Conservation (phyloP, 805 yeast species). For the Saccharomycopsis malanga region DNA sequence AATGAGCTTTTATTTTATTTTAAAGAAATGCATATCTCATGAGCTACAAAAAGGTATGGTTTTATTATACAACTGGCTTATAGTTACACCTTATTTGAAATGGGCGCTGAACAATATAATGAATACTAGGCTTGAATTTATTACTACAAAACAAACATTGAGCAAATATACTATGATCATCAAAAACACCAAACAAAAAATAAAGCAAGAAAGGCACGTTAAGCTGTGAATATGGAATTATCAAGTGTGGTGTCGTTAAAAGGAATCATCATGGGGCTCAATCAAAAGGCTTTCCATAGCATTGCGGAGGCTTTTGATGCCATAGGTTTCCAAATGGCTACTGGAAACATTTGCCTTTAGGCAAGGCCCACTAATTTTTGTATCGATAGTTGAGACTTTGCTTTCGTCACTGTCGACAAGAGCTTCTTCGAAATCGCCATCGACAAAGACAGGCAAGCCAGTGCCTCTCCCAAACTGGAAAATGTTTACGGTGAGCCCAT, state of each 20-base stretch:
- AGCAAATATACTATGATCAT: background rate
- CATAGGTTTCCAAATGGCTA: background rate
- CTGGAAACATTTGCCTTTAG: background rate
- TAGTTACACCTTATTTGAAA: too few species aligned
- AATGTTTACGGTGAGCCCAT: conserved; percentile 15
- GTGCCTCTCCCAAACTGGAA: conserved; percentile 17
- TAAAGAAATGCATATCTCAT: too few species aligned
- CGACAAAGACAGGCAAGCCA: conserved; percentile 19
- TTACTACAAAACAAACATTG: too few species aligned
- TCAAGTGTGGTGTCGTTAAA: background rate
- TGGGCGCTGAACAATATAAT: too few species aligned
- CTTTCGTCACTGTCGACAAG: background rate
- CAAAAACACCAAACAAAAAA: background rate
- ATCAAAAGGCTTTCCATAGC: conserved; percentile 17
- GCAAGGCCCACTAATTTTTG: background rate
- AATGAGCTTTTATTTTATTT: too few species aligned
- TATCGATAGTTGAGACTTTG: background rate
- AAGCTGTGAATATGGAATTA: background rate
- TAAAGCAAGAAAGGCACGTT: background rate
- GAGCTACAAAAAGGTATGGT: too few species aligned
- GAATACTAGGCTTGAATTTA: too few species aligned
- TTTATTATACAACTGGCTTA: too few species aligned
- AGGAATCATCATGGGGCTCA: background rate
- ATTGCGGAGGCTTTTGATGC: conserved; percentile 9
- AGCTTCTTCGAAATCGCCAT: background rate